phyloP scores from a whole-genome alignment of 768 basidiomycete species.

The Suillus occidentalis region DNA sequence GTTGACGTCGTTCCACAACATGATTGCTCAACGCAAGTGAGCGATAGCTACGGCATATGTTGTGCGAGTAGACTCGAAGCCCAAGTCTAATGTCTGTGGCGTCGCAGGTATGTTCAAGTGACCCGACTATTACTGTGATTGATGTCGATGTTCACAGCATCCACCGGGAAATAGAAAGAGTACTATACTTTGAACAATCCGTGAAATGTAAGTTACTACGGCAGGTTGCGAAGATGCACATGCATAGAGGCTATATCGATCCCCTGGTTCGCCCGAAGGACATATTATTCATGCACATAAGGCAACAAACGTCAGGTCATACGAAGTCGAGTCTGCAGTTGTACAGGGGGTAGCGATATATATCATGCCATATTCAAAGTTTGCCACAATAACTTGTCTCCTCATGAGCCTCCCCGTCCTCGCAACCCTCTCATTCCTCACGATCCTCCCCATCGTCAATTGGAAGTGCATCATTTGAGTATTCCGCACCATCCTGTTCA shows the following conservation, averaged over 20 bases:
- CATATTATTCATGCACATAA: too few relatives aligned
- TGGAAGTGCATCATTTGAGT: background rate
- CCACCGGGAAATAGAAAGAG: too few relatives aligned
- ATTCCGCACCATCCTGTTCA: background rate
- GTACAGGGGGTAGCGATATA: background rate
- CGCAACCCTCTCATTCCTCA: background rate
- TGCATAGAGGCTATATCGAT: too few relatives aligned
- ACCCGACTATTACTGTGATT: background rate
- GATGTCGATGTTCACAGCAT: background rate
- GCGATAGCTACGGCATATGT: background rate
- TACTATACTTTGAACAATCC: too few relatives aligned
- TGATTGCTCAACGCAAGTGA: background rate
- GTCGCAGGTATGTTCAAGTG: background rate
- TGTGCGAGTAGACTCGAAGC: background rate
- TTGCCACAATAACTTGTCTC: background rate
- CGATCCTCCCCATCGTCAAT: background rate
- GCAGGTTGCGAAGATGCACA: too few relatives aligned
- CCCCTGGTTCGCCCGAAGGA: background rate
- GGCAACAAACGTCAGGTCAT: background rate
- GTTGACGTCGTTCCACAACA: background rate
- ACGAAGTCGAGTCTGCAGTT: background rate
- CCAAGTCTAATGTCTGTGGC: background rate
- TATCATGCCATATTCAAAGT: background rate
- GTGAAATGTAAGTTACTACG: too few relatives aligned
- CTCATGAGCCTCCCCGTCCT: background rate